phyloP scores from a whole-genome alignment of 768 basidiomycete species.

The Chiua virens region DNA sequence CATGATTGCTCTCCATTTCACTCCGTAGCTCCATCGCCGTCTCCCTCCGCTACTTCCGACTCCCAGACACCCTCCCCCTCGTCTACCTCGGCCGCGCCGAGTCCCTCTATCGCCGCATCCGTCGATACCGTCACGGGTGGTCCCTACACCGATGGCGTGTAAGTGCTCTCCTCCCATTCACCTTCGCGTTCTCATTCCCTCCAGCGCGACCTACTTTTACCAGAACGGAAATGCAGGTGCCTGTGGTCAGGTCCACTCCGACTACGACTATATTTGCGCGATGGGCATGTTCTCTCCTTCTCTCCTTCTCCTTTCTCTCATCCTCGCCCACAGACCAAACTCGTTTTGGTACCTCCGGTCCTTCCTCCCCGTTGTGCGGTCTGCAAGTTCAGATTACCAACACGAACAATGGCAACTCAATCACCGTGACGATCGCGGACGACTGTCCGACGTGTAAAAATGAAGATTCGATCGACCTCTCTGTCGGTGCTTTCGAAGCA shows the following conservation, averaged over 20 bases:
- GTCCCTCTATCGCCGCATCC: not conserved
- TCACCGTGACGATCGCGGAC: conserved; percentile 70
- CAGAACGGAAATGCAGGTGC: conserved; percentile 77
- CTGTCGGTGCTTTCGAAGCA: conserved; percentile 60
- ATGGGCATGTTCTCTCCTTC: conserved; percentile 45
- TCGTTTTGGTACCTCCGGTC: conserved; percentile 50
- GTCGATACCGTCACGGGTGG: conserved; percentile 26
- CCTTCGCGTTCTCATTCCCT: not conserved
- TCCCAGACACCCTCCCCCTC: not conserved
- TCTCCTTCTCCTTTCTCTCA: not conserved
- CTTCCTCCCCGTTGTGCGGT: conserved; percentile 62
- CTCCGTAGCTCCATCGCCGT: not conserved
- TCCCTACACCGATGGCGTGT: conserved; percentile 43
- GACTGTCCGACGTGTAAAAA: conserved; percentile 78
- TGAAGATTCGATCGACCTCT: conserved; percentile 70
- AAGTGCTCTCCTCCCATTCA: conserved; percentile 16
- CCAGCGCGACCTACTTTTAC: conserved; percentile 64
- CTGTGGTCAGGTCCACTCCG: conserved; percentile 64
- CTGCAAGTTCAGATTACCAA: conserved; percentile 63
- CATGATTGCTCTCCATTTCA: too few species aligned
- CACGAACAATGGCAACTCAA: conserved; percentile 46
- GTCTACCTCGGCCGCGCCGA: not conserved
- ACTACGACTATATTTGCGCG: conserved; percentile 60
- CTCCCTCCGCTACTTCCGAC: not conserved
- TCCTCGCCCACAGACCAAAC: conserved; percentile 40